Evolutionary conservation across 305 asterid species (phyloP).

Genomic region (Caryopteris hybrid): DNA sequence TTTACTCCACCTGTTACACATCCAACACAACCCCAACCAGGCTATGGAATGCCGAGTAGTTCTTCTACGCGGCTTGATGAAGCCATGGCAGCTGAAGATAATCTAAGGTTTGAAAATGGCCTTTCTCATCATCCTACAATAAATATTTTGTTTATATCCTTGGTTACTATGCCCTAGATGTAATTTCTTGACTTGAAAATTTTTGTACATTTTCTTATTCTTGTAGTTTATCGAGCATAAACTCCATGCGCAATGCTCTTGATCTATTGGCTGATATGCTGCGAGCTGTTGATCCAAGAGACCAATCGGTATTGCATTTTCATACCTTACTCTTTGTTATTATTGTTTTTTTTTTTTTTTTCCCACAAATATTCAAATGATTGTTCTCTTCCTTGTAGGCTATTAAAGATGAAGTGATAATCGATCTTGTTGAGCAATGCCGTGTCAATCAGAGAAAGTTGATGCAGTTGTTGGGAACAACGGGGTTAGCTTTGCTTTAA

Average conservation of each 20-base stretch:
- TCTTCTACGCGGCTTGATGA: conserved; percentile 87
- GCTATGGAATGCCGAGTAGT: conserved; percentile 93
- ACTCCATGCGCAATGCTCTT: conserved; percentile 61
- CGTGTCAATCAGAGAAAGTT: conserved; percentile 80
- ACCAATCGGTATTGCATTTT: conserved; percentile 47
- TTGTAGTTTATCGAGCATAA: conserved; percentile 59
- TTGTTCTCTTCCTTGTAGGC: conserved; percentile 38
- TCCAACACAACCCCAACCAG: conserved; percentile 63
- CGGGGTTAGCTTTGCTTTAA: conserved; percentile 43
- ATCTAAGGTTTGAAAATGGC: conserved; percentile 46
- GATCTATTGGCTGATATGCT: conserved; percentile 89
- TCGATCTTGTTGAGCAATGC: conserved; percentile 87
- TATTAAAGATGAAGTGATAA: conserved; percentile 79
- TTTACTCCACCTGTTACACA: conserved; percentile 80
- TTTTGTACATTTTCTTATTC: background rate
- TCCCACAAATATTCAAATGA: background rate
- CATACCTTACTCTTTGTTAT: background rate
- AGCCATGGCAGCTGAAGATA: conserved; percentile 92
- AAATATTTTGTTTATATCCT: background rate
- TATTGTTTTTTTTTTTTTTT: too few species aligned
- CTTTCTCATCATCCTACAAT: background rate
- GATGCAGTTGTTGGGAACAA: conserved; percentile 69
- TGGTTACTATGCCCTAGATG: background rate
- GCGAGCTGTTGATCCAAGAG: conserved; percentile 71
- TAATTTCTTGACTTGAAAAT: background rate